Conservation (phyloP, 225 moss, liverwort and hornwort genomes). For the Sphagnum tenellum region DNA sequence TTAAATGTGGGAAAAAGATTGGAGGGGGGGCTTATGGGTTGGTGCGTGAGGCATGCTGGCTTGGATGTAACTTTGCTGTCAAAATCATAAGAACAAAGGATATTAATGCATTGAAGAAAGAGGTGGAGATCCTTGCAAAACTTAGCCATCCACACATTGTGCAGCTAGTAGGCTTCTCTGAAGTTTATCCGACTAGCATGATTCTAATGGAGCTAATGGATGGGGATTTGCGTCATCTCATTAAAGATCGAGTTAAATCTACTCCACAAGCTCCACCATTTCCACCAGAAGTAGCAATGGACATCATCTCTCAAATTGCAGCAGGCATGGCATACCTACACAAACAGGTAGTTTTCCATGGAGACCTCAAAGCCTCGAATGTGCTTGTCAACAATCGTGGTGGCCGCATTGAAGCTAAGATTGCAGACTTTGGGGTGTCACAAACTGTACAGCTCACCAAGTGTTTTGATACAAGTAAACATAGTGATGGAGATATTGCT, state of each 20-base stretch:
- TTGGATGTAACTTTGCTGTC: not conserved
- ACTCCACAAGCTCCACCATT: not conserved
- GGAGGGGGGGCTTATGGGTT: constrained; percentile 1
- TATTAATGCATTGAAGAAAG: not conserved
- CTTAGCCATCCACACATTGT: constrained; percentile 8
- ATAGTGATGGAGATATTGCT: too few species aligned
- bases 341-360: constrained; percentile 3
- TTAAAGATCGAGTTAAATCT: not conserved
- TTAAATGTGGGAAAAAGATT: not conserved
- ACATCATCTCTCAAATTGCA: constrained; percentile 2
- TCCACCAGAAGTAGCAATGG: not conserved
- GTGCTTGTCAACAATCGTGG: constrained; percentile 1
- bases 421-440: constrained; percentile 5
- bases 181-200: not conserved
- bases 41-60: not conserved
- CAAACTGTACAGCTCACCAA: not conserved
- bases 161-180: constrained; percentile 3
- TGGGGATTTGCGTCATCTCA: constrained; percentile 2
- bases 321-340: constrained; percentile 5
- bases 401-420: not conserved
- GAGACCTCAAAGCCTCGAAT: constrained; percentile 4
- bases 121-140: constrained; percentile 1
- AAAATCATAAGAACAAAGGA: not conserved
- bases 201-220: constrained; percentile 5
- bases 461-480: not conserved